Evolutionary conservation across 1,284 basidiomycete species (phyloP).

Genomic region (Psilocybe mexicana): DNA sequence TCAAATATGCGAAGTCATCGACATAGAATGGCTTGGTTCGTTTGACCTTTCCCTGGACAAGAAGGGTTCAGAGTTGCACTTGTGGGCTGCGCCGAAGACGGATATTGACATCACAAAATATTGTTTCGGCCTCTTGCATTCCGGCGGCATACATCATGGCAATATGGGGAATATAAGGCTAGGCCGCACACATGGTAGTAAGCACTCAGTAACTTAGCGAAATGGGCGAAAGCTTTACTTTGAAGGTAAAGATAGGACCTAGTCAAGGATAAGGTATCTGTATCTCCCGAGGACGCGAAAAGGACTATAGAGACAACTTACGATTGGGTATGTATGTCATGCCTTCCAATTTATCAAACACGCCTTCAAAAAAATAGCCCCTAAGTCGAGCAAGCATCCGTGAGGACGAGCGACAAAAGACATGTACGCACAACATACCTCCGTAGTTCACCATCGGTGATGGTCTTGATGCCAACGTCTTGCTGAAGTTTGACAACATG

Average conservation of each 20-base stretch:
- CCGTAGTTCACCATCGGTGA: conserved; percentile 65
- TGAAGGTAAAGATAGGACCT: conserved; percentile 46
- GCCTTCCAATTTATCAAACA: conserved; percentile 64
- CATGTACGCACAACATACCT: conserved; percentile 29
- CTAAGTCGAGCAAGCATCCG: conserved; percentile 29
- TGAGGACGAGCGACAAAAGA: neutral
- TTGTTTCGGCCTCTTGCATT: conserved; percentile 44
- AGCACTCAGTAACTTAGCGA: conserved; percentile 3
- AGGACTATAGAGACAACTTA: conserved; percentile 31
- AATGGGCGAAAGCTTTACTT: conserved; percentile 28
- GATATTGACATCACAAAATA: conserved; percentile 48
- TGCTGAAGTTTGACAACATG: conserved; percentile 53
- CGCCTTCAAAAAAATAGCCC: conserved; percentile 58
- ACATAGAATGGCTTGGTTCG: conserved; percentile 64
- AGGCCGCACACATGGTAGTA: neutral
- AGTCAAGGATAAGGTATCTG: conserved; percentile 11
- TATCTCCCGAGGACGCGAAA: conserved; percentile 3
- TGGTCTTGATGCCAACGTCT: conserved; percentile 48
- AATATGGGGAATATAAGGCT: conserved; percentile 53
- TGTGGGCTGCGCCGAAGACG: neutral
- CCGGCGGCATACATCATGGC: conserved; percentile 41
- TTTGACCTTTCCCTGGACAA: conserved; percentile 56
- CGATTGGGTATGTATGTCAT: conserved; percentile 57
- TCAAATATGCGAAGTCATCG: conserved; percentile 62
- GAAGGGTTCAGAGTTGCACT: neutral